These are phyloP conservation scores for Saccharomycodes ludwigii DNA, from an alignment of 805 yeast species.

Conservation along the genomic window DNA sequence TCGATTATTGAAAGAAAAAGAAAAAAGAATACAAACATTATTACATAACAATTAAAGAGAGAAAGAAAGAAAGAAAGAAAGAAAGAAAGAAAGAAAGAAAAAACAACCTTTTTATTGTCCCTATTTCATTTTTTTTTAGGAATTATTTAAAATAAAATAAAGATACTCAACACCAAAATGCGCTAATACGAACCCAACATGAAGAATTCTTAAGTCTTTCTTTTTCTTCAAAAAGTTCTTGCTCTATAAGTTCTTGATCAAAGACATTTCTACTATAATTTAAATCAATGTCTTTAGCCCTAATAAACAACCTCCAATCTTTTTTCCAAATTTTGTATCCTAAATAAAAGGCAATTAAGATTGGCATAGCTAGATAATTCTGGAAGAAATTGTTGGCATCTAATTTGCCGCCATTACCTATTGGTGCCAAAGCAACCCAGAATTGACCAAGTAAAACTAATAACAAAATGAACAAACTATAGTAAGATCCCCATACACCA, in stretches of 20 bases:
- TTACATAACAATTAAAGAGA: too few relatives aligned
- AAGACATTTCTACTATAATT: conserved; percentile 20
- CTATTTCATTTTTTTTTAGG: too few relatives aligned
- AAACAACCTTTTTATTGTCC: too few relatives aligned
- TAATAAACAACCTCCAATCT: conserved; percentile 28
- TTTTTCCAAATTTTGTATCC: conserved; percentile 36
- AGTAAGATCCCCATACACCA: conserved; percentile 42
- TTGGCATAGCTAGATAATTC: conserved; percentile 35
- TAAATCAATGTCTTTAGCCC: conserved; percentile 21
- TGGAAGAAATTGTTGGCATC: conserved; percentile 33
- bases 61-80: too few relatives aligned
- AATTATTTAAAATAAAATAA: too few relatives aligned
- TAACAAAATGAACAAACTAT: conserved; percentile 35
- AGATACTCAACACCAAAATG: conserved; percentile 27
- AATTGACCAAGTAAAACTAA: conserved; percentile 47
- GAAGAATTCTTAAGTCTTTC: conserved; percentile 20
- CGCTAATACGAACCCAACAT: conserved; percentile 15
- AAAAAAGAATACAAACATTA: too few relatives aligned
- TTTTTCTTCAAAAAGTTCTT: conserved; percentile 22
- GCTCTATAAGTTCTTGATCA: conserved; percentile 22
- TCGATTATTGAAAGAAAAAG: too few relatives aligned
- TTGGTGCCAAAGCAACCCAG: conserved; percentile 66
- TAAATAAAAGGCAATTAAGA: conserved; percentile 29
- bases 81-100: too few relatives aligned
- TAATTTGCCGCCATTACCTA: conserved; percentile 36